phyloP scores from a whole-genome alignment of 1,284 basidiomycete genomes.

The Anthracocystis setariae region DNA sequence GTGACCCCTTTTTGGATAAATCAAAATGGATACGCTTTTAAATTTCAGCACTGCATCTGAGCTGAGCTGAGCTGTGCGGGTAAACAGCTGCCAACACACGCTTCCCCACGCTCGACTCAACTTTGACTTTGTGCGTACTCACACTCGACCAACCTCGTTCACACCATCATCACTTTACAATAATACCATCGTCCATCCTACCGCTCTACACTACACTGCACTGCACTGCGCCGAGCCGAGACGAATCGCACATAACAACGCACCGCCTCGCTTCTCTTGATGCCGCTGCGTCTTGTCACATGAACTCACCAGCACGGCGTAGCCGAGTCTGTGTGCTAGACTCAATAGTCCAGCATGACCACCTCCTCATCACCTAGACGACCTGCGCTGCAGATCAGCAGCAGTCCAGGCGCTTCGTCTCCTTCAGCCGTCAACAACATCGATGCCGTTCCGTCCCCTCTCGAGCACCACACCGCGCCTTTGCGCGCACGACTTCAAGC shows the following conservation, averaged over 20 bases:
- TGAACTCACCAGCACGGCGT: neutral
- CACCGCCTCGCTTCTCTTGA: too few species aligned
- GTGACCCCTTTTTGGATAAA: neutral
- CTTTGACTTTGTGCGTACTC: too few species aligned
- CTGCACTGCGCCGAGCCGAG: neutral
- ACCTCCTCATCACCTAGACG: constrained; percentile 3
- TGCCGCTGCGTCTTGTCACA: neutral
- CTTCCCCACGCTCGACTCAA: too few species aligned
- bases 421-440: constrained; percentile 4
- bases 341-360: constrained; percentile 5
- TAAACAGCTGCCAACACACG: too few species aligned
- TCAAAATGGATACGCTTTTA: too few species aligned
- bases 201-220: neutral
- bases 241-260: too few species aligned
- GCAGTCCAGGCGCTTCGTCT: constrained; percentile 14
- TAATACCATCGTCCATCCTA: too few species aligned
- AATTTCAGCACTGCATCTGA: too few species aligned
- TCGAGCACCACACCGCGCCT: constrained; percentile 19
- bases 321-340: constrained; percentile 2
- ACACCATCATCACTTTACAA: too few species aligned
- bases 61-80: too few species aligned
- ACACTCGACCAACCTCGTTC: too few species aligned
- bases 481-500: constrained; percentile 32
- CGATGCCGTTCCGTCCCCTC: neutral
- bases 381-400: constrained; percentile 3